Conservation (phyloP, 129 eudicot genomes). For the Ambrosia artemisiifolia region DNA sequence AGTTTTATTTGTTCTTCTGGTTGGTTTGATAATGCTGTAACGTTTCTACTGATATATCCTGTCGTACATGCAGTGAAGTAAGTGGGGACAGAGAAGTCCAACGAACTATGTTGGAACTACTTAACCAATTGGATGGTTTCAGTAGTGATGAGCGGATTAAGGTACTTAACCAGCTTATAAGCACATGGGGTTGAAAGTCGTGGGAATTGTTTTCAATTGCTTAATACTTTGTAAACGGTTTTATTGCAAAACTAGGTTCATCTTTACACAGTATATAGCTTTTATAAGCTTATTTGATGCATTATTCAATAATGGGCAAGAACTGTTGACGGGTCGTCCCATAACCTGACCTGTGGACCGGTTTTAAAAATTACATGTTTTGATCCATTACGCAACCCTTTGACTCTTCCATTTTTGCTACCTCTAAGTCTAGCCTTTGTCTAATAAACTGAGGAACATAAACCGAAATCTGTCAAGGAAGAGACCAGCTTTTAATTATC, state of each 20-base stretch:
- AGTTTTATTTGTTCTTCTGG: not conserved
- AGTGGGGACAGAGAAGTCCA: constrained; percentile 98
- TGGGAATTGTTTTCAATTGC: not conserved
- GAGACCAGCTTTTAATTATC: not conserved
- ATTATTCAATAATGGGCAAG: not conserved
- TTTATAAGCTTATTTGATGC: no score
- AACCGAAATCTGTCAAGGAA: no score
- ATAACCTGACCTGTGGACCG: not conserved
- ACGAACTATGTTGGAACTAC: constrained; percentile 86
- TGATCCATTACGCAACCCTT: no score
- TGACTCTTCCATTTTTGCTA: no score
- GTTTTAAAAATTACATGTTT: not conserved
- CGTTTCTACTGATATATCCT: not conserved
- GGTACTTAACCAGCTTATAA: constrained; percentile 36
- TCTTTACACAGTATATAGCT: not conserved
- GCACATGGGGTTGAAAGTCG: not conserved
- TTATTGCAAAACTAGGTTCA: not conserved
- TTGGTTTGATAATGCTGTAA: not conserved
- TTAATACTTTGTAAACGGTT: not conserved
- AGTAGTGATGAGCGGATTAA: constrained; percentile 93
- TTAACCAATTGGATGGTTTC: constrained; percentile 95
- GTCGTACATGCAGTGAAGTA: constrained; percentile 70
- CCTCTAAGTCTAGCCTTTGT: no score
- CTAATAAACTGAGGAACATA: no score
- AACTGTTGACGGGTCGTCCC: not conserved